phyloP scores from a whole-genome alignment of 1,139 yeast genomes.

The Taphrina communis region DNA sequence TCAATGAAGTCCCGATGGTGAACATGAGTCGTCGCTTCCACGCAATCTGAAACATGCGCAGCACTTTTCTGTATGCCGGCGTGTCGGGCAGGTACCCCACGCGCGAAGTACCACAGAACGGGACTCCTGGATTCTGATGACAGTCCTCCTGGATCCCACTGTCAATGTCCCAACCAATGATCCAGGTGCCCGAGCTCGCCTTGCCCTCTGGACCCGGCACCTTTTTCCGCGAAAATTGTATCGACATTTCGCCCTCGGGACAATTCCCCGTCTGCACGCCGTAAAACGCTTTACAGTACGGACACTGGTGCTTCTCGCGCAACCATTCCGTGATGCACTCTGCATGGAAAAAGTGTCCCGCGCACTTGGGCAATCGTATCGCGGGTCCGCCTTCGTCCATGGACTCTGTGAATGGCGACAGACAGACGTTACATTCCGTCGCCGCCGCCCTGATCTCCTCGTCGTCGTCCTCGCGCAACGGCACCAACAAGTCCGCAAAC shows the following conservation, averaged over 20 bases:
- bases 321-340: conserved; percentile 30
- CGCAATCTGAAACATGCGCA: conserved; percentile 28
- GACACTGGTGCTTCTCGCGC: conserved; percentile 34
- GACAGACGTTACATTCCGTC: conserved; percentile 20
- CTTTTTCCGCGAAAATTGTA: conserved; percentile 15
- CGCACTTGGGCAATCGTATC: conserved; percentile 23
- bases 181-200: conserved; percentile 25
- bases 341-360: conserved; percentile 27
- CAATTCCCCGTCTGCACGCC: conserved; percentile 21
- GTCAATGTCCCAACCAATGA: conserved; percentile 21
- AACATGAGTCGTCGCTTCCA: conserved; percentile 33
- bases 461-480: neutral
- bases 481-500: neutral
- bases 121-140: conserved; percentile 24
- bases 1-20: conserved; percentile 31
- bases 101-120: conserved; percentile 17
- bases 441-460: neutral
- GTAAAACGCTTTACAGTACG: conserved; percentile 25
- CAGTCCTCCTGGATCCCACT: conserved; percentile 25
- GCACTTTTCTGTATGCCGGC: conserved; percentile 9
- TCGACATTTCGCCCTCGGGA: conserved; percentile 18
- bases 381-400: neutral
- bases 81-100: conserved; percentile 32
- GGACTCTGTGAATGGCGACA: conserved; percentile 10
- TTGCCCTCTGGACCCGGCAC: conserved; percentile 22